Conservation (phyloP, 1,284 basidiomycete genomes). For the Athelia psychrophila region DNA sequence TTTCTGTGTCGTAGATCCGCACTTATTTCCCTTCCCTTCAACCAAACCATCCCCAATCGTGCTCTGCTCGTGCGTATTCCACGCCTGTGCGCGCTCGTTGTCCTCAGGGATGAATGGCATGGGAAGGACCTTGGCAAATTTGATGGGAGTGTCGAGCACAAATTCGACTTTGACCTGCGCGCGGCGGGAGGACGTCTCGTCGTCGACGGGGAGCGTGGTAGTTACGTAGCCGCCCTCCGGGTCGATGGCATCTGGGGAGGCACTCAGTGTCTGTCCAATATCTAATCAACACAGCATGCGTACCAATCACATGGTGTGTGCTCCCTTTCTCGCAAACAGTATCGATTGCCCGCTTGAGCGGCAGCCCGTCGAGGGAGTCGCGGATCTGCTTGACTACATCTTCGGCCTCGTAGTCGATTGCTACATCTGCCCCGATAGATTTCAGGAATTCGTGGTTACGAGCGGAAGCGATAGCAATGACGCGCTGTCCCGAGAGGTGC, state of each 20-base stretch:
- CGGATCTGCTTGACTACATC: conserved; percentile 13
- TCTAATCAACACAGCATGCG: background rate
- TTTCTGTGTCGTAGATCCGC: background rate
- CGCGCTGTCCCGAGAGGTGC: conserved; percentile 26
- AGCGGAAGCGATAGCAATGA: conserved; percentile 34
- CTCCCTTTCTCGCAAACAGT: conserved; percentile 4
- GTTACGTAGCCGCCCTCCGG: background rate
- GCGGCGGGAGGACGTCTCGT: background rate
- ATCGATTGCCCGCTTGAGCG: conserved; percentile 1
- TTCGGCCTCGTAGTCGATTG: conserved; percentile 26
- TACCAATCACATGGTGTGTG: conserved; percentile 2
- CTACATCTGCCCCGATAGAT: conserved; percentile 32
- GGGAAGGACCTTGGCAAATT: background rate
- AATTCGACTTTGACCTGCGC: background rate
- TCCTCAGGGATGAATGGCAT: conserved; percentile 1
- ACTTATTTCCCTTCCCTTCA: too few species aligned
- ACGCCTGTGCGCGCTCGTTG: background rate
- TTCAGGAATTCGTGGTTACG: conserved; percentile 33
- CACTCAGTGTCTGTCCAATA: background rate
- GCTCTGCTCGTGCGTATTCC: background rate
- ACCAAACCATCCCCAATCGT: background rate
- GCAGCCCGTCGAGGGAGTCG: conserved; percentile 4
- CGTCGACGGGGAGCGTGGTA: background rate
- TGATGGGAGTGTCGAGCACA: background rate
- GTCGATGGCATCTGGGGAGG: background rate